phyloP scores from a whole-genome alignment of 164 flowering plant species.

The Stephania cephalantha region DNA sequence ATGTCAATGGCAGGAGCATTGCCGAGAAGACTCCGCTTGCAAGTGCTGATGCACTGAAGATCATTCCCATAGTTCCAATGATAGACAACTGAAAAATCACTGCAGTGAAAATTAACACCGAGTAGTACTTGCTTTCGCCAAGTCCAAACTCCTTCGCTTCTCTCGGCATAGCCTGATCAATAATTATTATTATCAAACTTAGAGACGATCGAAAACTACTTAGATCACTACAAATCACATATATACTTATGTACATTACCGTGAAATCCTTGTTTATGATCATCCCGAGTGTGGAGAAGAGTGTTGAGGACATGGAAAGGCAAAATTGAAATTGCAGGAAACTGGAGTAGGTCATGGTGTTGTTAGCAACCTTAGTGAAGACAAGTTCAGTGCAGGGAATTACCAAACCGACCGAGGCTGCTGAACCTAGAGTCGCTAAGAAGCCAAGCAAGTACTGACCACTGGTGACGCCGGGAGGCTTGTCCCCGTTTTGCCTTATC shows the following conservation, averaged over 20 bases:
- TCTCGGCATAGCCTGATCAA: constrained; percentile 6
- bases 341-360: background rate
- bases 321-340: constrained; percentile 9
- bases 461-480: constrained; percentile 1
- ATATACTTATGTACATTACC: background rate
- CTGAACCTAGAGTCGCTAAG: background rate
- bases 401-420: background rate
- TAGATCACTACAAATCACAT: background rate
- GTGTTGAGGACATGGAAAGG: background rate
- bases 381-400: constrained; percentile 8
- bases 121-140: constrained; percentile 6
- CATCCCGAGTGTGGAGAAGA: constrained; percentile 11
- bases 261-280: constrained; percentile 4
- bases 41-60: constrained; percentile 6
- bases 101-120: background rate
- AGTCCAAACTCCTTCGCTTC: constrained; percentile 6
- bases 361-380: background rate
- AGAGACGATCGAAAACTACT: background rate
- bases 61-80: background rate
- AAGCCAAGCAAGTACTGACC: constrained; percentile 8
- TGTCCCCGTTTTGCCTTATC: constrained; percentile 7
- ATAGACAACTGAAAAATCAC: background rate
- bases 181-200: background rate
- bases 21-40: constrained; percentile 2
- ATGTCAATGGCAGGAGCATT: background rate